These are phyloP conservation scores for Hypoxylon trugodes DNA, from an alignment of 495 filamentous ascomycete species.

Conservation along the genomic window DNA sequence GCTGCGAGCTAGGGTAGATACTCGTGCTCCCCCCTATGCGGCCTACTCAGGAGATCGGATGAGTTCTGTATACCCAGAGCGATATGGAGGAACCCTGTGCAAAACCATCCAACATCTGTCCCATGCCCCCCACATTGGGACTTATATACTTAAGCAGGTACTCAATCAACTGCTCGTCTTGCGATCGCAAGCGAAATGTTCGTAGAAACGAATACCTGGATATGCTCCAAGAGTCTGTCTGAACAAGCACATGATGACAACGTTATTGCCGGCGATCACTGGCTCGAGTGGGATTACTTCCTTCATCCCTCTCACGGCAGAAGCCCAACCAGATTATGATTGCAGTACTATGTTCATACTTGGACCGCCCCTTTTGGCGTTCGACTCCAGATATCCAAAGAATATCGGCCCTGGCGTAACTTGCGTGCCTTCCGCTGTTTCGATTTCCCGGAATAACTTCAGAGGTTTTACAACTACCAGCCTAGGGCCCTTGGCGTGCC, in stretches of 20 bases:
- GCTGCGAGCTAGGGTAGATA: background rate
- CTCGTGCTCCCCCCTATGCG: background rate
- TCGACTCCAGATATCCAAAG: constrained; percentile 30
- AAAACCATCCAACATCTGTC: no score
- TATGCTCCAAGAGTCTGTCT: no score
- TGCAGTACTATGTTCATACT: constrained; percentile 24
- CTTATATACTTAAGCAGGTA: no score
- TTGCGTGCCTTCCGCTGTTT: constrained; percentile 27
- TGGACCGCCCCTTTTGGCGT: constrained; percentile 29
- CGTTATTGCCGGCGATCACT: constrained; percentile 20
- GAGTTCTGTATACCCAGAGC: no score
- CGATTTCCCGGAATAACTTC: constrained; percentile 24
- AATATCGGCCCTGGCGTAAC: constrained; percentile 21
- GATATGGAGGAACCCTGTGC: background rate
- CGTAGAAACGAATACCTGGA: no score
- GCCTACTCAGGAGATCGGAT: no score
- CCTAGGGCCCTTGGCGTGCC: constrained; percentile 26
- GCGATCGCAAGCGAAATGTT: no score
- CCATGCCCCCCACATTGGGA: no score
- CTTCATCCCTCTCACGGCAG: constrained; percentile 29
- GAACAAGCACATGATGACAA: constrained; percentile 11
- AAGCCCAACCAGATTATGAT: constrained; percentile 12
- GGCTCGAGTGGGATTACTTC: constrained; percentile 21
- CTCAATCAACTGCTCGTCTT: no score
- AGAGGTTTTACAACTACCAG: constrained; percentile 27